Base-by-base conservation (phyloP, 768 basidiomycete genomes). In the Arthromyces matolae region DNA sequence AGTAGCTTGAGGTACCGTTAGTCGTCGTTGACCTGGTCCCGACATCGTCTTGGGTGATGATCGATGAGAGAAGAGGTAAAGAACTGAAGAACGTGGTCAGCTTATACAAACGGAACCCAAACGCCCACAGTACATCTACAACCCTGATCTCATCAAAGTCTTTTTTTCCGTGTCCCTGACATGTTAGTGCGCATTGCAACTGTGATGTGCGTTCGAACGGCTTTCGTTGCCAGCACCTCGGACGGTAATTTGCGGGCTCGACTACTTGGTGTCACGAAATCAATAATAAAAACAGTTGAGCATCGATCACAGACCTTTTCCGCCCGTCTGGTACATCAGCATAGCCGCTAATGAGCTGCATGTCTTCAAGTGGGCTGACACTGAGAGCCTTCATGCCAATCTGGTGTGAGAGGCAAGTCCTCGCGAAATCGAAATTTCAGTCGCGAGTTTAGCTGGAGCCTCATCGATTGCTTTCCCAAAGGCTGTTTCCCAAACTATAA, bases 341-440 rank as follows among this genome's bases (percentile, higher is more conserved):
- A 8, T 94, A 93, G 53, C 84, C 86, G 49, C 90, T 89, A 54
- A 99, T 95, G 47, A 99, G 73, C 63, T 98, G 96, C 94, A 99
- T 97, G 57, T 92, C 88, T 68, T 99, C 96, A 52, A 99, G 73
- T 67, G 98, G 96, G 65, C 94, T 97, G 53, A 99, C 96, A 67
- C 96, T 90, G 55, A 99, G 67, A 23, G 98, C n/a, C 92, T 57
- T 99, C 96, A 56, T 87, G 86, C 96, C 96, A 99, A 16, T 88
- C 84, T 3, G 81, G 77, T 5, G 77, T 77, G 28, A 76, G 60
- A 25, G 71, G 71, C 28, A 51, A 55, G n/a, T 88, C 84, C 43
- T 86, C 85, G 16, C 70, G 72, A 7, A 56, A 52, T 25, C 75
- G 73, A 20, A 77, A 75, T 25, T 75, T 77, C n/a, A n/a, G n/a